phyloP scores from a whole-genome alignment of 345 rosid genomes.

The Euclidium syriacum region DNA sequence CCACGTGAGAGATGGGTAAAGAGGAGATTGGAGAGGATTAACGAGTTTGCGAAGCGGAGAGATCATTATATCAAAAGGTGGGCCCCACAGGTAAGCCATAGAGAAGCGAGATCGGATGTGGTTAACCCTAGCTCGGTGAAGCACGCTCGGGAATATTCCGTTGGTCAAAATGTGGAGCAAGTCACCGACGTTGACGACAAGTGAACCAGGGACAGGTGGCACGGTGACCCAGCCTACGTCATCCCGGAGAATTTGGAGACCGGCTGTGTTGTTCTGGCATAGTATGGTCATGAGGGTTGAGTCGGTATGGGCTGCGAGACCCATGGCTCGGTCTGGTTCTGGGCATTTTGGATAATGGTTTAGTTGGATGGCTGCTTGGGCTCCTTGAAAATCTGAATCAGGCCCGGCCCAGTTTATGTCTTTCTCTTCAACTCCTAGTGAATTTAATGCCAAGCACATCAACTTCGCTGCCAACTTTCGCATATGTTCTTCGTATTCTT shows the following conservation, averaged over 20 bases:
- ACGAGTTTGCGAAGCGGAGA: conserved; percentile 56
- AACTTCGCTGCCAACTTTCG: conserved; percentile 52
- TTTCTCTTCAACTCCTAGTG: conserved; percentile 49
- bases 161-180: conserved; percentile 79
- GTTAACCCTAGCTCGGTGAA: conserved; percentile 80
- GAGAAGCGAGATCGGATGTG: conserved; percentile 47
- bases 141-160: conserved; percentile 66
- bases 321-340: conserved; percentile 90
- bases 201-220: conserved; percentile 52
- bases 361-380: conserved; percentile 55
- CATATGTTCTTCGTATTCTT: conserved; percentile 64
- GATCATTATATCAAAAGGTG: conserved; percentile 47
- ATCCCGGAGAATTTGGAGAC: conserved; percentile 62
- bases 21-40: conserved; percentile 53
- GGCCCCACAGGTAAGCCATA: conserved; percentile 69
- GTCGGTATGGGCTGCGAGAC: conserved; percentile 86
- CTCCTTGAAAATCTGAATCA: conserved; percentile 32
- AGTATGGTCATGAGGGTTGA: conserved; percentile 78
- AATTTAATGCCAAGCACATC: conserved; percentile 65
- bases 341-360: conserved; percentile 87
- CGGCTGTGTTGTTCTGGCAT: conserved; percentile 61
- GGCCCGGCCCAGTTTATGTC: conserved; percentile 69
- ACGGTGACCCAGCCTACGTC: conserved; percentile 70
- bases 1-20: conserved; percentile 79
- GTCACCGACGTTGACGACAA: conserved; percentile 77